Evolutionary conservation across 208 protist species (phyloP).

Genomic region (Crithidia sp.): DNA sequence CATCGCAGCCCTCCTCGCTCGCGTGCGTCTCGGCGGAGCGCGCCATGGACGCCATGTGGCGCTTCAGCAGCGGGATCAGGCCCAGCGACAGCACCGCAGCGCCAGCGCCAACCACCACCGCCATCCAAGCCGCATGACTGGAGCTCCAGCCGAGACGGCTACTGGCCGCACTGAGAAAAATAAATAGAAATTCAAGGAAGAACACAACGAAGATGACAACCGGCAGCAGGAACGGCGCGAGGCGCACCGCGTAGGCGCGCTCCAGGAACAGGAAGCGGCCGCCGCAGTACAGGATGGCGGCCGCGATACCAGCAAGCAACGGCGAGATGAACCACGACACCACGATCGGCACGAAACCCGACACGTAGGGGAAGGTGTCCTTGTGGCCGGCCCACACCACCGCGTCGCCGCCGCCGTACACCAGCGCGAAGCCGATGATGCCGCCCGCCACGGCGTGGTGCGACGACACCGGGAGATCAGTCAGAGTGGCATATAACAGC

Average conservation of each 20-base stretch:
- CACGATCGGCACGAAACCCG: conserved; percentile 59
- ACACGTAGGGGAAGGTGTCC: conserved; percentile 55
- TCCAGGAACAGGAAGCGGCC: conserved; percentile 48
- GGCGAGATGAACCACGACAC: conserved; percentile 72
- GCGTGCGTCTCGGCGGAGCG: conserved; percentile 26
- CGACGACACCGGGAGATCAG: conserved; percentile 60
- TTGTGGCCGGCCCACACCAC: conserved; percentile 58
- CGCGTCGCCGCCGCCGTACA: conserved; percentile 53
- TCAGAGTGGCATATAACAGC: conserved; percentile 56
- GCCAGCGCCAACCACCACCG: conserved; percentile 49
- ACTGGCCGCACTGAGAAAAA: conserved; percentile 65
- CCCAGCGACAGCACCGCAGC: conserved; percentile 38
- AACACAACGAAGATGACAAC: conserved; percentile 51
- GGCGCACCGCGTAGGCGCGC: conserved; percentile 34
- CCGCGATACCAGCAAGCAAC: conserved; percentile 43
- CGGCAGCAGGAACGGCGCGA: conserved; percentile 50
- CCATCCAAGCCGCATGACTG: conserved; percentile 50
- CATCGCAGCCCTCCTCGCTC: conserved; percentile 31
- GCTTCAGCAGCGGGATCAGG: conserved; percentile 52
- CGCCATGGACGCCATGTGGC: conserved; percentile 29
- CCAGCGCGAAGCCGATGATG: conserved; percentile 77
- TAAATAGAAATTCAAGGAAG: conserved; percentile 74
- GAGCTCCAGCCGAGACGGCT: conserved; percentile 41
- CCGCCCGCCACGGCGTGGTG: conserved; percentile 67
- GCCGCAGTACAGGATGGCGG: conserved; percentile 44